Evolutionary conservation across 1,284 basidiomycete genomes (phyloP), one percentile per base, ranked within the genome.

Genomic region (Naganishia albida): DNA sequence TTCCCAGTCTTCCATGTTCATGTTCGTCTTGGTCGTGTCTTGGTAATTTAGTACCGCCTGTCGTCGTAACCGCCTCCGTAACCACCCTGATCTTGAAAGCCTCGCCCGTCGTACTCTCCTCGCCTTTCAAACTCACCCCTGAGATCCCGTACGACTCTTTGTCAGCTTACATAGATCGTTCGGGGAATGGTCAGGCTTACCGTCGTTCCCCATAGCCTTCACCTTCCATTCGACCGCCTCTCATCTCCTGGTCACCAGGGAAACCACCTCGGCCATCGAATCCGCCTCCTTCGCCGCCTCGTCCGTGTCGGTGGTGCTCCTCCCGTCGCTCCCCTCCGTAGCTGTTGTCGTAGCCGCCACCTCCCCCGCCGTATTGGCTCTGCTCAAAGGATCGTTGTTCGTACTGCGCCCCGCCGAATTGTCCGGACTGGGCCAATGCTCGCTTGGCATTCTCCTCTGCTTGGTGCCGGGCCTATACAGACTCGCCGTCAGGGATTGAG

Each of bases 361-460:
- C 39, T 20, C 53, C 53, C 3, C 44, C 56, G 1, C 44, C 63
- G 39, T 64, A 57, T 26, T 26, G 49, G 20, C 54, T 50, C 42
- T 64, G 54, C 28, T 64, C 63, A 28, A 63, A 63, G 15, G 18
- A 8, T 44, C 49, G 62, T 20, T 23, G 16, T 23, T 53, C 18
- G 54, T 67, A 67, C 23, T 44, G 34, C 28, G 48, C 40, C 16
- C 52, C 39, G 10, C 67, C 63, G 49, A 55, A 68, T 48, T 65
- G 57, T 10, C 59, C 63, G 3, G 57, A 62, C 38, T 62, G 42
- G 15, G 63, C 30, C 15, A 67, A 42, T 0, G 66, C 66, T 39
- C 52, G 55, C 30, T 67, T 49, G 39, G 66, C 66, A n/a, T 67
- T 46, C 30, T 67, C 66, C 25, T 64, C 56, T 25, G 66, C 66